phyloP scores from a whole-genome alignment of 2,329 filamentous ascomycete species.

The Talaromyces albobiverticillius region DNA sequence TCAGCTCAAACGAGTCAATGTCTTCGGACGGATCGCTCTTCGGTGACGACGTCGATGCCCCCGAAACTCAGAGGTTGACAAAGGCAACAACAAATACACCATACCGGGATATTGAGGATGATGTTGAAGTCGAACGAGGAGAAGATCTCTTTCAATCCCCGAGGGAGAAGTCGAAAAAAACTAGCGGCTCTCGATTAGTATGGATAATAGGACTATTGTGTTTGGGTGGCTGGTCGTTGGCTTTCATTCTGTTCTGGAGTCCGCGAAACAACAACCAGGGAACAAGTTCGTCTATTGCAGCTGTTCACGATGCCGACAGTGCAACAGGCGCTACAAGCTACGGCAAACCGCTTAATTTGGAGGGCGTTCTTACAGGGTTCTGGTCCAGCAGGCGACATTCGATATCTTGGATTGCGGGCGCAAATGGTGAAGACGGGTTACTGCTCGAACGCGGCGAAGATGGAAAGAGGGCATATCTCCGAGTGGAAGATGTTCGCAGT shows the following conservation, averaged over 20 bases:
- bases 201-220: slow-evolving; percentile 42
- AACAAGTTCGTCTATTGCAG: slow-evolving; percentile 24
- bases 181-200: slow-evolving; percentile 34
- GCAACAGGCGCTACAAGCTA: slow-evolving; percentile 31
- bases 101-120: slow-evolving; percentile 37
- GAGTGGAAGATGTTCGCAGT: slow-evolving; percentile 79
- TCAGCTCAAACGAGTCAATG: slow-evolving; percentile 32
- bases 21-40: slow-evolving; percentile 32
- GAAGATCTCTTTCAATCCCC: slow-evolving; percentile 24
- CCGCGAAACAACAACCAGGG: slow-evolving; percentile 32
- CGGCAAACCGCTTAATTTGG: slow-evolving; percentile 41
- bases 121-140: slow-evolving; percentile 25
- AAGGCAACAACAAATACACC: slow-evolving; percentile 17
- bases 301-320: slow-evolving; percentile 28
- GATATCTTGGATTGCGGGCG: slow-evolving; percentile 47
- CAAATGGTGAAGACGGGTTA: slow-evolving; percentile 67
- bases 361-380: slow-evolving; percentile 38
- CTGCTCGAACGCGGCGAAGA: slow-evolving; percentile 67
- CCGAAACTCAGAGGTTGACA: slow-evolving; percentile 7
- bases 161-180: slow-evolving; percentile 25
- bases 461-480: slow-evolving; percentile 67
- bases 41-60: slow-evolving; percentile 25
- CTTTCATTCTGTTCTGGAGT: slow-evolving; percentile 42
- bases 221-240: slow-evolving; percentile 44
- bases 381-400: slow-evolving; percentile 38